Evolutionary conservation across 768 basidiomycete species (phyloP).

Genomic region (Russula ochroleuca): DNA sequence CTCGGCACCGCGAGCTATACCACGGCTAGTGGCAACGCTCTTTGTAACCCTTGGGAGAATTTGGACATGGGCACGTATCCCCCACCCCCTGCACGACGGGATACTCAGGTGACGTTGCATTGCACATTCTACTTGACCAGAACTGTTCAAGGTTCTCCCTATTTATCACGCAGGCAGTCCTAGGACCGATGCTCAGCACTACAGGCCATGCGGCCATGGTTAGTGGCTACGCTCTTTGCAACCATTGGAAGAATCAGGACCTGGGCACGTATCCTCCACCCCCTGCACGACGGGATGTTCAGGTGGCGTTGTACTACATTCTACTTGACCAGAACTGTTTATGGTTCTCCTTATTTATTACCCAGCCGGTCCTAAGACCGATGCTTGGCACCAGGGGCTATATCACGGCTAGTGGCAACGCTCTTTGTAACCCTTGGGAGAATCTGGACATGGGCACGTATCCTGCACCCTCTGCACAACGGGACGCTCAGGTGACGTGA

Average conservation of each 20-base stretch:
- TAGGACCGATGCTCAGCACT: neutral
- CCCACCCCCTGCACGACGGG: neutral
- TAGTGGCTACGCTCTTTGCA: too few species aligned
- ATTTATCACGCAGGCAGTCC: neutral
- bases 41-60: too few species aligned
- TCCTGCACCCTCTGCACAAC: neutral
- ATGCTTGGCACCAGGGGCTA: neutral
- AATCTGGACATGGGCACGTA: neutral
- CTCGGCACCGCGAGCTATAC: neutral
- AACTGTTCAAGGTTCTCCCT: neutral
- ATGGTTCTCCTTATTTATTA: neutral
- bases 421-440: too few species aligned
- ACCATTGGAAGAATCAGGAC: neutral
- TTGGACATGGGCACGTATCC: neutral
- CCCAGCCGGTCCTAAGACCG: neutral
- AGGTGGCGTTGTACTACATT: neutral
- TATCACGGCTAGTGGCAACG: too few species aligned
- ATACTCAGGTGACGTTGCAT: neutral
- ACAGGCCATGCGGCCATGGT: neutral
- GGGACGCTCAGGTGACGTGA: slow-evolving; percentile 3
- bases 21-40: too few species aligned
- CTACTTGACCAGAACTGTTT: neutral
- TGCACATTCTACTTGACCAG: too few species aligned
- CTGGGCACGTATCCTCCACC: neutral
- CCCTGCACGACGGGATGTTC: neutral